phyloP scores from a whole-genome alignment of 805 yeast genomes.

The Kodamaea neixiangensis region DNA sequence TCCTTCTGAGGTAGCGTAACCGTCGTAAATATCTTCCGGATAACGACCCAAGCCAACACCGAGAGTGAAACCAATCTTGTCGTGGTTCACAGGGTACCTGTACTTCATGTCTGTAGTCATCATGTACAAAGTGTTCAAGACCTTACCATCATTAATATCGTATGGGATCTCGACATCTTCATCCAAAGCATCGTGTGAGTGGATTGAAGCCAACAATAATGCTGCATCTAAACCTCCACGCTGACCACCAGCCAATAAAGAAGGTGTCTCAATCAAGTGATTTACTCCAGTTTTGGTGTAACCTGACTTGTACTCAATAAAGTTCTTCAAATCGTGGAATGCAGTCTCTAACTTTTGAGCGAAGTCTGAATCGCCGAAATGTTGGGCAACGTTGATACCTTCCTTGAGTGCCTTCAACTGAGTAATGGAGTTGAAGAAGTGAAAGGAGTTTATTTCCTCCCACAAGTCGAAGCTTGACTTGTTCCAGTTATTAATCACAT shows the following conservation, averaged over 20 bases:
- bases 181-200: conserved; percentile 41
- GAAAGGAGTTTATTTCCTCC: conserved; percentile 82
- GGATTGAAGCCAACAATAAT: conserved; percentile 55
- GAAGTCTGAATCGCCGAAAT: conserved; percentile 27
- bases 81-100: conserved; percentile 76
- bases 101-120: conserved; percentile 68
- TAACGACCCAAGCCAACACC: conserved; percentile 86
- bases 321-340: conserved; percentile 38
- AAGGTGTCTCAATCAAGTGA: conserved; percentile 73
- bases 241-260: conserved; percentile 33
- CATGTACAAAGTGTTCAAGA: conserved; percentile 63
- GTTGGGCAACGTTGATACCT: conserved; percentile 48
- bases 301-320: conserved; percentile 45
- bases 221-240: conserved; percentile 84
- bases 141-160: conserved; percentile 55
- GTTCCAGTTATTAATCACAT: conserved; percentile 62
- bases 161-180: conserved; percentile 55
- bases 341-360: conserved; percentile 26
- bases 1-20: conserved; percentile 69
- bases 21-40: conserved; percentile 90
- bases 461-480: conserved; percentile 79
- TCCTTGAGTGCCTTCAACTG: conserved; percentile 69
- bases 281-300: conserved; percentile 37
- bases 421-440: conserved; percentile 75
- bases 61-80: conserved; percentile 36